Base-by-base conservation (phyloP, 768 basidiomycete species). In the Mrakia blollopis region DNA sequence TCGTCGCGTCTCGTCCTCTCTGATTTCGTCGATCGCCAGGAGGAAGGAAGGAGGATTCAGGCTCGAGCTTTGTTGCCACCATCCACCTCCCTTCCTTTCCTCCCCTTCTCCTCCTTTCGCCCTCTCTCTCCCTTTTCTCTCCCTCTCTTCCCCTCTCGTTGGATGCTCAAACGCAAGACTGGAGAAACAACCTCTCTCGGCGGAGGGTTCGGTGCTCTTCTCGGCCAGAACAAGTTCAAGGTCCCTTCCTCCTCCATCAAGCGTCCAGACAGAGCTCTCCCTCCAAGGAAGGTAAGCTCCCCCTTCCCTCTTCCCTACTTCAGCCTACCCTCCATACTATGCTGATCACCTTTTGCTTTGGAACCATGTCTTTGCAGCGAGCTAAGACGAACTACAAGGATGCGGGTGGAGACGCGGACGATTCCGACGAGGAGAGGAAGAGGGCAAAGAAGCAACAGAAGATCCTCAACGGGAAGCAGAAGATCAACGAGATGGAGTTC, bases 371-470 rank as follows among this genome's bases (percentile, higher is more conserved):
- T 11, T 16, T 68, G 14, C 54, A 78, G 69, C 44, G 69, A 73
- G 68, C 77, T 6, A 69, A 72, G 47, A 61, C 37, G 47, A 60
- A 54, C 39, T 78, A 78, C 72, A 74, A 70, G 57, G 77, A 78
- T 18, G 52, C 63, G 30, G 77, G 63, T 8, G 67, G 35, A 13
- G 77, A 70, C 25, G 77, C 74, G 30, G 39, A 41, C 68, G 73
- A 78, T 50, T 67, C 61, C 3, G 73, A 74, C 35, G 47, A 60
- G 14, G 61, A 73, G 37, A 41, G 61, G 30, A 74, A 78, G 73
- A 67, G 65, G 47, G 35, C 63, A 35, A 78, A 74, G 65, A 77
- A 77, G 71, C 65, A 67, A 57, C 67, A 41, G 37, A 52, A 32
- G 35, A 61, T 57, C 25, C 57, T 25, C 32, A 47, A 50, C 65